Evolutionary conservation across 768 basidiomycete species (phyloP), one percentile per base, ranked within the genome.

Genomic region (Suillus americanus): DNA sequence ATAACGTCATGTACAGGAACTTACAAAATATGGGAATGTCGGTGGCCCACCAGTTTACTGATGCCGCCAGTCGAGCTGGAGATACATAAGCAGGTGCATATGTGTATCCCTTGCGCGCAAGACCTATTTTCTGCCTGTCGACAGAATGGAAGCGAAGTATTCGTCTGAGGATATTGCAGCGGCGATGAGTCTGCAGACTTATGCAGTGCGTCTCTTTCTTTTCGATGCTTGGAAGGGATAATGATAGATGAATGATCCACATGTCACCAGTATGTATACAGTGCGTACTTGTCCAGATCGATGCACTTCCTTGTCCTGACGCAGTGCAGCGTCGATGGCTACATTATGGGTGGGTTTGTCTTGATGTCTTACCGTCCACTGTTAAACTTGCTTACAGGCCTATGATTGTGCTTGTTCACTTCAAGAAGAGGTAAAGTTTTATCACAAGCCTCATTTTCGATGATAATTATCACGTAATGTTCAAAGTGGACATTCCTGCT

Each of bases 401-500:
- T 57, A 57, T 38, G 23, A 57, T 18, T 57, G 5, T 12, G 3
- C 3, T 18, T 40, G 56, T 28, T 25, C 16, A 3, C 25, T 57
- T 57, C 4, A 57, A 18, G 16, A 57, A 25, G 56, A 57, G 56
- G 56, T 57, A 25, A 18, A 5, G 16, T 8, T 33, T 25, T 10
- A 14, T 23, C 8, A 55, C n/a, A 5, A 23, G 7, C n/a, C 54
- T 23, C 25, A 28, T 8, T 51, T 50, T 48, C 23, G 6, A 48
- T 7, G 14, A 13, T 48, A 13, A 48, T 23, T 13, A 48, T 30
- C 28, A 33, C 8, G 25, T 28, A 14, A 5, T 57, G 14, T 57
- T 57, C 37, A 18, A 18, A 57, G 56, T 57, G 56, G 56, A 57
- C 56, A 23, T 57, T 40, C 25, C 37, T 57, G 16, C 56, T 57